These are phyloP conservation scores for Penicillium lagena DNA, from an alignment of 495 filamentous ascomycete genomes.

Conservation along the genomic window DNA sequence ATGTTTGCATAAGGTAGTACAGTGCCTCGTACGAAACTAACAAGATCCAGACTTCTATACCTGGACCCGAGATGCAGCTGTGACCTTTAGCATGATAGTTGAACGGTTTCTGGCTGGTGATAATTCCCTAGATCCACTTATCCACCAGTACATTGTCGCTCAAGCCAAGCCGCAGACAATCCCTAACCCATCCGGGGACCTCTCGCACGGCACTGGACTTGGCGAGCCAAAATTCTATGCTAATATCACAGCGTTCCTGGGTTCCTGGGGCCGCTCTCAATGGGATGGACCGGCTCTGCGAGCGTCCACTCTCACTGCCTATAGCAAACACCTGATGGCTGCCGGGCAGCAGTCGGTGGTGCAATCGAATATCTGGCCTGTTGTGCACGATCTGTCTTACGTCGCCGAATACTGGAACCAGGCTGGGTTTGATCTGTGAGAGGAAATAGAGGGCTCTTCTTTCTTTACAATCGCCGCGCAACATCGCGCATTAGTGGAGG, in stretches of 20 bases:
- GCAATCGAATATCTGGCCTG: conserved; percentile 47
- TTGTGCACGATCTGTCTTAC: conserved; percentile 65
- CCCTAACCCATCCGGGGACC: conserved; percentile 51
- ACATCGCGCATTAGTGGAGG: conserved; percentile 53
- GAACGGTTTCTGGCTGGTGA: conserved; percentile 54
- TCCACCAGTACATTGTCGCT: conserved; percentile 48
- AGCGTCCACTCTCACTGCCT: conserved; percentile 51
- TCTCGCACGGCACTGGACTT: conserved; percentile 39
- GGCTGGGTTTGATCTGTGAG: conserved; percentile 65
- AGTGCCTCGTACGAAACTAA: conserved; percentile 16
- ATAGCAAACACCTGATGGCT: conserved; percentile 29
- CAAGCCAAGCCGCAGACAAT: conserved; percentile 56
- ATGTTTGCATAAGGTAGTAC: conserved; percentile 34
- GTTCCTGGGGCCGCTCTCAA: conserved; percentile 65
- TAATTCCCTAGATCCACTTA: conserved; percentile 41
- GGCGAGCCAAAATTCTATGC: conserved; percentile 46
- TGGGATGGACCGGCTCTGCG: conserved; percentile 65
- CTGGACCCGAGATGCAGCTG: conserved; percentile 65
- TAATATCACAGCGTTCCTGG: conserved; percentile 52
- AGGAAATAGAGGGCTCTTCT: conserved; percentile 56
- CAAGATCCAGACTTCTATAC: conserved; percentile 42
- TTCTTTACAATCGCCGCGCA: conserved; percentile 51
- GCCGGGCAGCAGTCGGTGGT: conserved; percentile 22
- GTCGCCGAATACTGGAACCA: conserved; percentile 67
- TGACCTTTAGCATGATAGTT: conserved; percentile 54